Conservation (phyloP, 306 rosid genomes). For the Cyclanthera cordifolia region DNA sequence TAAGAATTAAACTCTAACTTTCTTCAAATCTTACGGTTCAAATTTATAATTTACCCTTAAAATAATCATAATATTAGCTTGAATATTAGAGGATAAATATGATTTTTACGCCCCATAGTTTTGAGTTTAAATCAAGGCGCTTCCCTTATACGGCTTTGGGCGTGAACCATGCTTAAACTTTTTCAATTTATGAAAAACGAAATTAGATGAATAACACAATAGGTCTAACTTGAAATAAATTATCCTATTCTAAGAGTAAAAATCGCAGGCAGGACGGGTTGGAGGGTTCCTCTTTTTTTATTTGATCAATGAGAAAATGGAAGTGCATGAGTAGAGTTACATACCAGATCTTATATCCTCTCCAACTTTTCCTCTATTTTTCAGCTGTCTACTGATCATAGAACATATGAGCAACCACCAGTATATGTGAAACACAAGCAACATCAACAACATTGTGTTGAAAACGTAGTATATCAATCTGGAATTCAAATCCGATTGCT, state of each 20-base stretch:
- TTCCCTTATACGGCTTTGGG: background rate
- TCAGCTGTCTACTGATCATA: conserved; percentile 71
- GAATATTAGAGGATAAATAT: background rate
- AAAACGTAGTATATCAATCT: conserved; percentile 52
- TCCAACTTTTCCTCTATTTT: conserved; percentile 86
- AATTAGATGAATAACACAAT: background rate
- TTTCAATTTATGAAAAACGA: background rate
- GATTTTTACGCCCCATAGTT: background rate
- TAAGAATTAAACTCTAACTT: too few relatives aligned
- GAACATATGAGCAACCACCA: conserved; percentile 94
- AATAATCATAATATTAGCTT: background rate
- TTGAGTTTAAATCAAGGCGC: too few relatives aligned
- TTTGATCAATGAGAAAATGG: background rate
- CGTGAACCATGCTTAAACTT: background rate
- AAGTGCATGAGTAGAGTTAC: background rate
- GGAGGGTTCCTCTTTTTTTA: background rate
- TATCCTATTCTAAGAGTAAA: background rate
- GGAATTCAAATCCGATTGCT: conserved; percentile 29
- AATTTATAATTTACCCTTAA: too few relatives aligned
- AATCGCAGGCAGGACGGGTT: background rate
- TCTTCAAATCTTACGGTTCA: too few relatives aligned
- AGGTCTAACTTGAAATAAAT: background rate
- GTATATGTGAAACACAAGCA: conserved; percentile 88
- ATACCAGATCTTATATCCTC: conserved; percentile 98
- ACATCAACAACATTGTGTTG: conserved; percentile 67